These are phyloP conservation scores for Calonectria fujianensis DNA, from an alignment of 2,329 filamentous ascomycete genomes.

Conservation along the genomic window DNA sequence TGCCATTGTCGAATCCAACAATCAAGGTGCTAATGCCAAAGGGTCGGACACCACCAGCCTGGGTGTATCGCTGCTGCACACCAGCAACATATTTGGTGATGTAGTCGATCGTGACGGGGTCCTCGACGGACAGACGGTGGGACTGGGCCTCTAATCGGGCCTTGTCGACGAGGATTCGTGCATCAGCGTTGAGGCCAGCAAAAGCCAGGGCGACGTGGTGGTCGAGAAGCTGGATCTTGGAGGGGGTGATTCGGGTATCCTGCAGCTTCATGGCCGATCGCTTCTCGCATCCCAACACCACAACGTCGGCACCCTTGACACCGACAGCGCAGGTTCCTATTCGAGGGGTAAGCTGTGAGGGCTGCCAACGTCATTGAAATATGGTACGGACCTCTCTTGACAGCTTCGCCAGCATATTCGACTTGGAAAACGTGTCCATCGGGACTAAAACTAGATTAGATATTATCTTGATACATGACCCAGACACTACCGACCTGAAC, in stretches of 20 bases:
- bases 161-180: conserved; percentile 98
- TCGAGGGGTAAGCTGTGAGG: conserved; percentile 45
- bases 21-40: conserved; percentile 99
- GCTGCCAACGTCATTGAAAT: conserved; percentile 20
- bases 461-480: conserved; percentile 31
- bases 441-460: conserved; percentile 81
- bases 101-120: conserved; percentile 98
- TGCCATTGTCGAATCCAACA: conserved; percentile 97
- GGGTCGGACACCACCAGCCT: conserved; percentile 98
- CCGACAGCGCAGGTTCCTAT: conserved; percentile 97
- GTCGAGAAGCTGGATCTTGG: conserved; percentile 97
- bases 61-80: conserved; percentile 98
- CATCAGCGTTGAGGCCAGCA: conserved; percentile 97
- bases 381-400: conserved; percentile 87
- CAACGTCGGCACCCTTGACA: conserved; percentile 95
- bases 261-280: conserved; percentile 99
- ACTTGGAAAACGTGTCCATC: conserved; percentile 99
- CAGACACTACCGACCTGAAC: conserved; percentile 80
- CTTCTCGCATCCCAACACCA: conserved; percentile 98
- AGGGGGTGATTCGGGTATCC: conserved; percentile 98
- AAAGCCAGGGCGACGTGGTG: conserved; percentile 98
- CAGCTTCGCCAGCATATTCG: conserved; percentile 98
- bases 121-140: conserved; percentile 96
- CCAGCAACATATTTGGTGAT: conserved; percentile 99
- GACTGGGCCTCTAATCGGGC: conserved; percentile 97